These are phyloP conservation scores for Fraxinus excelsior DNA, from an alignment of 257 asterid species.

Conservation along the genomic window DNA sequence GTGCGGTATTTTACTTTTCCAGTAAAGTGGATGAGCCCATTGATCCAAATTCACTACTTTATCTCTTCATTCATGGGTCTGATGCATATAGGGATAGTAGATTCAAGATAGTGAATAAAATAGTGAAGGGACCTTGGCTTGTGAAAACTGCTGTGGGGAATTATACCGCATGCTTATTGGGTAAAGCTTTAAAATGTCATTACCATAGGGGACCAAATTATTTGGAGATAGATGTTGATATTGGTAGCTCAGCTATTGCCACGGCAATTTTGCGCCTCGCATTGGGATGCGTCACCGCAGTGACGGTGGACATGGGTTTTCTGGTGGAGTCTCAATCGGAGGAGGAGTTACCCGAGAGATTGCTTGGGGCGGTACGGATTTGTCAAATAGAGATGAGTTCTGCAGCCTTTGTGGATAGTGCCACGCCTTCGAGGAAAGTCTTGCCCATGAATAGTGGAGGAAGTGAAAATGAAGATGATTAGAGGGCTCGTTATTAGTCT, in stretches of 20 bases:
- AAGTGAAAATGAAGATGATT: conserved; percentile 48
- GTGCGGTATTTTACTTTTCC: conserved; percentile 85
- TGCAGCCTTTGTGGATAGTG: conserved; percentile 59
- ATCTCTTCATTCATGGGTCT: conserved; percentile 68
- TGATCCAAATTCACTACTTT: conserved; percentile 54
- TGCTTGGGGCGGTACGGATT: conserved; percentile 84
- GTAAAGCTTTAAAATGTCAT: conserved; percentile 77
- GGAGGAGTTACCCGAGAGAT: conserved; percentile 84
- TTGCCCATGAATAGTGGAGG: conserved; percentile 53
- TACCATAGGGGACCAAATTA: conserved; percentile 71
- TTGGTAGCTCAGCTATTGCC: conserved; percentile 88
- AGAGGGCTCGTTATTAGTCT: conserved; percentile 8
- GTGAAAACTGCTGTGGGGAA: conserved; percentile 88
- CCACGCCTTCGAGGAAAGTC: conserved; percentile 49
- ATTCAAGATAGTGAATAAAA: conserved; percentile 84
- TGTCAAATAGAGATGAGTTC: conserved; percentile 92
- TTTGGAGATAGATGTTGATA: conserved; percentile 86
- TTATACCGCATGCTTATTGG: conserved; percentile 81
- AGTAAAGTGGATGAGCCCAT: conserved; percentile 56
- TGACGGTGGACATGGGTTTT: conserved; percentile 92
- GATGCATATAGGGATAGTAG: conserved; percentile 70
- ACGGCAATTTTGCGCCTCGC: conserved; percentile 83
- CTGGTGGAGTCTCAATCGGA: conserved; percentile 71
- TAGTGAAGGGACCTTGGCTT: conserved; percentile 93
- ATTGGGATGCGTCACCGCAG: conserved; percentile 77